These are phyloP conservation scores for Podaxis sp. DNA, from an alignment of 768 basidiomycete species.

Conservation along the genomic window DNA sequence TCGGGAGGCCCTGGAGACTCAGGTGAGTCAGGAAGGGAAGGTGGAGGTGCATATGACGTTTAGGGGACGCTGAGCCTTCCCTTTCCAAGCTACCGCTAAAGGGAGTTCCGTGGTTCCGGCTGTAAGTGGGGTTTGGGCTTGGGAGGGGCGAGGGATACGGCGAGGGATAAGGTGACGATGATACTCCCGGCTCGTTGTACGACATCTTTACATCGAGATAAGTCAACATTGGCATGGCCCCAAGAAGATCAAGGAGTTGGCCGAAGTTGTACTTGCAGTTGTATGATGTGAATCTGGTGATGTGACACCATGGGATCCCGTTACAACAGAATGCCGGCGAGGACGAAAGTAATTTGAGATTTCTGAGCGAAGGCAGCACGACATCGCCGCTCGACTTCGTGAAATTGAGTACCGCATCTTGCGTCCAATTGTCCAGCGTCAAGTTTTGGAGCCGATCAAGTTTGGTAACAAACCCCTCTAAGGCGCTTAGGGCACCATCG, in stretches of 20 bases:
- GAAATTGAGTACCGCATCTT: constrained; percentile 5
- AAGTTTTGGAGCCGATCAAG: constrained; percentile 6
- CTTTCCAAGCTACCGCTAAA: background rate
- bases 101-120: background rate
- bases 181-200: constrained; percentile 9
- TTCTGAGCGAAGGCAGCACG: background rate
- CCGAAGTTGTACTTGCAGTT: constrained; percentile 10
- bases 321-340: constrained; percentile 7
- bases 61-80: constrained; percentile 5
- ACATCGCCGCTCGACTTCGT: background rate
- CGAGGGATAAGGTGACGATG: constrained; percentile 8
- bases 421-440: constrained; percentile 9
- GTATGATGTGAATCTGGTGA: constrained; percentile 6
- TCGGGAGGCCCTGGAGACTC: constrained; percentile 7
- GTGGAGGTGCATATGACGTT: constrained; percentile 1
- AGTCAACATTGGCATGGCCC: constrained; percentile 9
- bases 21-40: constrained; percentile 10
- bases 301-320: constrained; percentile 6
- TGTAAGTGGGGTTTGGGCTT: background rate
- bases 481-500: constrained; percentile 1
- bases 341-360: constrained; percentile 4
- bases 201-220: constrained; percentile 7
- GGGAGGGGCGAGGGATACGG: constrained; percentile 5
- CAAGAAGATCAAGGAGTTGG: constrained; percentile 10
- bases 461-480: constrained; percentile 8